Evolutionary conservation across 1,284 basidiomycete genomes (phyloP).

Genomic region (Moesziomyces aphidis): DNA sequence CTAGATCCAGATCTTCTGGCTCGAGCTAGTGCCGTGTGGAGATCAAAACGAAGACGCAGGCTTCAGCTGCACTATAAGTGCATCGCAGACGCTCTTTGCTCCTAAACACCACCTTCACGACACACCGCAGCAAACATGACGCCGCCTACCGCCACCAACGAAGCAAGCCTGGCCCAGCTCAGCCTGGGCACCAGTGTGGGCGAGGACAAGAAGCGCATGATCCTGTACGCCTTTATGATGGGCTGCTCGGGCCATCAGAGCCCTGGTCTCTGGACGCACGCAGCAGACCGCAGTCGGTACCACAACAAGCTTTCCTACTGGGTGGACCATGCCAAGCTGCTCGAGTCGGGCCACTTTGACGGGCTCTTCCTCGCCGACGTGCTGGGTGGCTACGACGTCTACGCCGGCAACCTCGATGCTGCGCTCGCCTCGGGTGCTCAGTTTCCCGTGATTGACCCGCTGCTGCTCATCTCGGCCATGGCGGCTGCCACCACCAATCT

Average conservation of each 20-base stretch:
- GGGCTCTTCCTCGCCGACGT: slow-evolving; percentile 65
- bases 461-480: slow-evolving; percentile 59
- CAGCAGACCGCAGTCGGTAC: slow-evolving; percentile 46
- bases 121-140: slow-evolving; percentile 5
- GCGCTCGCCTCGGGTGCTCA: slow-evolving; percentile 59
- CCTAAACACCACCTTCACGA: neutral
- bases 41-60: no score
- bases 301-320: slow-evolving; percentile 63
- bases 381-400: slow-evolving; percentile 63
- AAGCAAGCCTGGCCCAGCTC: slow-evolving; percentile 6
- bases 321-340: slow-evolving; percentile 59
- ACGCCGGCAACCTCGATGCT: slow-evolving; percentile 51
- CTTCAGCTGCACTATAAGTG: no score
- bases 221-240: slow-evolving; percentile 59
- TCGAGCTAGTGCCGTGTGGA: no score
- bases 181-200: slow-evolving; percentile 1
- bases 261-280: slow-evolving; percentile 57
- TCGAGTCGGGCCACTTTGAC: slow-evolving; percentile 57
- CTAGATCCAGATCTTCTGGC: no score
- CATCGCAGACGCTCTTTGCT: neutral
- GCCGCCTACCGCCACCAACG: slow-evolving; percentile 17
- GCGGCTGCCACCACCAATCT: slow-evolving; percentile 56
- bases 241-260: slow-evolving; percentile 61
- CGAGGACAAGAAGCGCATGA: slow-evolving; percentile 21
- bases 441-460: slow-evolving; percentile 62